Evolutionary conservation across 139 green algal genomes (phyloP), one percentile per base, ranked within the genome.

Genomic region (Chlorella sp.): DNA sequence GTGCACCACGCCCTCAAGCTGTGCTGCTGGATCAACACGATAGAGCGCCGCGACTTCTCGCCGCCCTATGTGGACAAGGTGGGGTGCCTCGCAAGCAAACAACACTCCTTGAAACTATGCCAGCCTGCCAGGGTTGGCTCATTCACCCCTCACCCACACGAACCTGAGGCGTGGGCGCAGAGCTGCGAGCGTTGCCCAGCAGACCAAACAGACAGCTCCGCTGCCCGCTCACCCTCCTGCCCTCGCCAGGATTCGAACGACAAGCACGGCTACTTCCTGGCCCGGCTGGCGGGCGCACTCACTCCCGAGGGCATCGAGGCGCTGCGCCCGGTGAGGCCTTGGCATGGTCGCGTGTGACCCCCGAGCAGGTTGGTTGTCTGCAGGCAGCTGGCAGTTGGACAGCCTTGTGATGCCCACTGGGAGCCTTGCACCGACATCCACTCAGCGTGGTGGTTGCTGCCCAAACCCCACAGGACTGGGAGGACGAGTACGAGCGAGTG

Each of bases 21-120:
- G 36, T 85, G 58, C 46, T 95, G 92, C 85, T 95, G 92, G 93
- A 75, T 96, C 46, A 95, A 93, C 89, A 92, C 84, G 2, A 41
- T 93, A 64, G 93, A 96, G 88, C 80, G 78, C n/a, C 77, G 36
- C 26, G 73, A 85, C 16, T 96, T 96, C 85, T 87, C 69, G 8
- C 87, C 88, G 11, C 92, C 92, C 20, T 95, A 94, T 43, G 44
- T 76, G 6, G 79, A 84, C 64, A 84, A 76, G 60, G 51, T 60
- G 51, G n/a, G n/a, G n/a, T n/a, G n/a, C n/a, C n/a, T n/a, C n/a
- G n/a, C n/a, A n/a, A n/a, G n/a, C n/a, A n/a, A n/a, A n/a, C n/a
- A n/a, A n/a, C n/a, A n/a, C n/a, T n/a, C n/a, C n/a, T n/a, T n/a
- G n/a, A n/a, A n/a, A n/a, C n/a, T n/a, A n/a, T n/a, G n/a, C n/a